These are phyloP conservation scores for Leucogyrophana mollusca DNA, from an alignment of 768 basidiomycete genomes.

Conservation along the genomic window DNA sequence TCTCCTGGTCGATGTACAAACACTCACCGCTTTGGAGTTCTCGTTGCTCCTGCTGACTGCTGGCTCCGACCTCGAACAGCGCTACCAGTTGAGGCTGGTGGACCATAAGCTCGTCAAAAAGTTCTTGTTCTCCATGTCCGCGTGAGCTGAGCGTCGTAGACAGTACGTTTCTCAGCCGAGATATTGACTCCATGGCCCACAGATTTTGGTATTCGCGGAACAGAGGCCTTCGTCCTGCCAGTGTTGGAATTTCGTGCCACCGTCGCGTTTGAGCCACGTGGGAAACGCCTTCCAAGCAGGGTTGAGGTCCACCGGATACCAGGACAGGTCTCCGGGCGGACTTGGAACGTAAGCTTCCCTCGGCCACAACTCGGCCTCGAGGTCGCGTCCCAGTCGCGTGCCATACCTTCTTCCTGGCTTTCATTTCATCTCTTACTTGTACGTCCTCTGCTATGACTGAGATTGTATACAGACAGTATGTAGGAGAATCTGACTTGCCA, in stretches of 20 bases:
- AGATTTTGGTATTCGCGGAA: not conserved
- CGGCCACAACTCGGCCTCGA: not conserved
- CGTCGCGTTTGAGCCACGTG: constrained; percentile 1
- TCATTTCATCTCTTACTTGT: constrained; percentile 6
- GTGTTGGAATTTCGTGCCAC: not conserved
- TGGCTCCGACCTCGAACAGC: constrained; percentile 64
- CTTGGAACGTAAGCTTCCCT: too few relatives aligned
- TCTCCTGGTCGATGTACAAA: constrained; percentile 29
- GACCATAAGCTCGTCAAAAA: constrained; percentile 72
- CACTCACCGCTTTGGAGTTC: constrained; percentile 60
- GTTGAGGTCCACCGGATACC: constrained; percentile 6
- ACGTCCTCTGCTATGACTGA: constrained; percentile 19
- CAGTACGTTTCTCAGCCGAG: constrained; percentile 53
- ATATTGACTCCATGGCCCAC: constrained; percentile 56
- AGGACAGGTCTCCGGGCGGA: not conserved
- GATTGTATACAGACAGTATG: constrained; percentile 70
- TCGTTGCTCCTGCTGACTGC: constrained; percentile 61
- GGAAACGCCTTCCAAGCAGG: constrained; percentile 2
- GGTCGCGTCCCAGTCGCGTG: constrained; percentile 3
- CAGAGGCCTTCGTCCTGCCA: not conserved
- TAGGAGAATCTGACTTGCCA: constrained; percentile 74
- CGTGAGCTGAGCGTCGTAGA: constrained; percentile 45
- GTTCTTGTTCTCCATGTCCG: constrained; percentile 63
- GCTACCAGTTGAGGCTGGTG: constrained; percentile 62
- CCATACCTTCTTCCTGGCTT: constrained; percentile 5